Base-by-base conservation (phyloP, 2,329 filamentous ascomycete genomes). In the Arthrobotrys entomopaga region DNA sequence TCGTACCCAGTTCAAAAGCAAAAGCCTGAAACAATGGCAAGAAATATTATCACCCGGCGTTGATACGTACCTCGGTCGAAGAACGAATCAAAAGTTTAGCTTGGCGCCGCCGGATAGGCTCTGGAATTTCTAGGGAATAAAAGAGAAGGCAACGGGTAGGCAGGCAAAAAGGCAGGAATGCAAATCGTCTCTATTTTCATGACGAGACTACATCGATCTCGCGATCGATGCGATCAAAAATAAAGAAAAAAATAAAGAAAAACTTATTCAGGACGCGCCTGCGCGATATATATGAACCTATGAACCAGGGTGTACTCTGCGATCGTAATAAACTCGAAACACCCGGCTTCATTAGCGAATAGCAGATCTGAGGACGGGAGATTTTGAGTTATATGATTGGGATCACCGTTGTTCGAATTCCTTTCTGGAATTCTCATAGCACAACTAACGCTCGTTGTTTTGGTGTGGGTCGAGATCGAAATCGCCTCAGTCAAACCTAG, bases 221-320 rank as follows among this genome's bases (percentile, higher is more conserved):
- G 16, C 34, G 53, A 43, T 34, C 53, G 10, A 56, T 61, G 56
- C 56, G 38, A 49, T 53, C 29, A 40, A 59, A 53, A 43, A 60
- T 61, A 56, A 54, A 69, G 56, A 69, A 69, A 49, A 69, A 67
- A 46, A 48, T 29, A 38, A 46, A 40, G 53, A n/a, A n/a, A n/a
- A n/a, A n/a, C n/a, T n/a, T n/a, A n/a, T n/a, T 50, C 58, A 61
- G 26, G 29, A 61, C 24, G 10, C 11, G 11, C 22, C 20, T 19
- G 42, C 46, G 56, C 38, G 16, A 59, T 10, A 53, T 53, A 26
- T 59, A 29, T 48, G 6, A 24, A 34, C 42, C 20, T 59, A 29
- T 48, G 6, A 24, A 34, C 42, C 20, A 22, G 56, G 56, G 40
- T 29, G 3, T 48, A 11, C 19, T 59, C 42, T 26, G 56, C 56